These are phyloP conservation scores for Albifimbria verrucaria DNA, from an alignment of 2,329 filamentous ascomycete species.

Conservation along the genomic window DNA sequence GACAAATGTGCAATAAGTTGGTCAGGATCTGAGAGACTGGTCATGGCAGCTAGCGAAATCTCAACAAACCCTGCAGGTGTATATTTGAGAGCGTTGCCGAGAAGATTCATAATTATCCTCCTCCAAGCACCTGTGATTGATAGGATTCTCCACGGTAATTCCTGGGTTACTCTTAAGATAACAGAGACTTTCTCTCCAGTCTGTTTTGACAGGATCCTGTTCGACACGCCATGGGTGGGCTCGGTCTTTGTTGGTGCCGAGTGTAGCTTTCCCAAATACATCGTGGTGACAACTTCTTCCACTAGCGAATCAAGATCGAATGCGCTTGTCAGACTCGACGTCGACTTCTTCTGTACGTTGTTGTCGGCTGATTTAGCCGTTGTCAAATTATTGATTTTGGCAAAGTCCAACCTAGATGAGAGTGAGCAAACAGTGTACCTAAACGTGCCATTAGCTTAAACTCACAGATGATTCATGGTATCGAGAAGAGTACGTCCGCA, in stretches of 20 bases:
- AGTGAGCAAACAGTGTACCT: neutral
- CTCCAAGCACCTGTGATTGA: constrained; percentile 38
- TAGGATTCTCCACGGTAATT: constrained; percentile 34
- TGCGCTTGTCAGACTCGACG: constrained; percentile 2
- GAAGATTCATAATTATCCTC: constrained; percentile 52
- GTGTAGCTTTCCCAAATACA: constrained; percentile 24
- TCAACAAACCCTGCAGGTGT: constrained; percentile 42
- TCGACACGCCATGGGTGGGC: constrained; percentile 42
- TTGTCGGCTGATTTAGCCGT: constrained; percentile 2
- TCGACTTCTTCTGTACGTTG: neutral
- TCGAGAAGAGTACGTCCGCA: constrained; percentile 47
- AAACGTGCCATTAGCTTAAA: neutral
- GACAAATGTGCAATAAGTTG: constrained; percentile 32
- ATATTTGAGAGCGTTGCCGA: constrained; percentile 53
- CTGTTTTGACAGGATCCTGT: constrained; percentile 31
- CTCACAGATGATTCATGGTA: constrained; percentile 42
- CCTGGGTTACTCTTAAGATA: neutral
- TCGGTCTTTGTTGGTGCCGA: neutral
- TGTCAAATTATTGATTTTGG: constrained; percentile 42
- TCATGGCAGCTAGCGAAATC: constrained; percentile 16
- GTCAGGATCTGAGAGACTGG: constrained; percentile 9
- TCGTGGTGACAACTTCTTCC: constrained; percentile 28
- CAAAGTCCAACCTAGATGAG: constrained; percentile 34
- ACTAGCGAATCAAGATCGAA: constrained; percentile 23
- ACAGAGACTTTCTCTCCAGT: neutral